phyloP scores from a whole-genome alignment of 139 green algal species.

The Raphidocelis subcapitata region DNA sequence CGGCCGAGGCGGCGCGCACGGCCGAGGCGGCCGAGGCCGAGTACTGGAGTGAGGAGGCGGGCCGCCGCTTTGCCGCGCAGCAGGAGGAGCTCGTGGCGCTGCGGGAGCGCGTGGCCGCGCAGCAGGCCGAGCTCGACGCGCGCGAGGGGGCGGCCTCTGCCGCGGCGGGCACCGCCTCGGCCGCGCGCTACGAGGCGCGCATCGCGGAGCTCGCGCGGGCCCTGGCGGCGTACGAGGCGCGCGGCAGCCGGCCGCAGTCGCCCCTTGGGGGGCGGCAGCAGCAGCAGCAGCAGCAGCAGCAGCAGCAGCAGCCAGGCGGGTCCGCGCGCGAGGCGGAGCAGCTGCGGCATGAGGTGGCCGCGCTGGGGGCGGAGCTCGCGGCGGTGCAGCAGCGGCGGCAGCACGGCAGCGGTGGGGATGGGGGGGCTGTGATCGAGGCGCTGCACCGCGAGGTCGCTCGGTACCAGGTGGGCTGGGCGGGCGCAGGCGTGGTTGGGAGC shows the following conservation, averaged over 20 bases:
- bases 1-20: slow-evolving; percentile 2
- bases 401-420: slow-evolving; percentile 8
- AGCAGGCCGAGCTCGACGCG: slow-evolving; percentile 36
- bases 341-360: slow-evolving; percentile 36
- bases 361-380: slow-evolving; percentile 38
- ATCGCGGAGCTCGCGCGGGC: slow-evolving; percentile 46
- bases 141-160: background rate
- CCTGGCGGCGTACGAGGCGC: slow-evolving; percentile 50
- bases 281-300: slow-evolving; percentile 52
- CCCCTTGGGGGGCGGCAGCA: background rate
- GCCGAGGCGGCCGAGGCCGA: slow-evolving; percentile 43
- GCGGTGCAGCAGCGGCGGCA: background rate
- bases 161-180: background rate
- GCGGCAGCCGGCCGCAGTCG: slow-evolving; percentile 2
- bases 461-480: slow-evolving; percentile 14
- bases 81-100: slow-evolving; percentile 65
- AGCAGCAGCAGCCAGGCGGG: slow-evolving; percentile 45
- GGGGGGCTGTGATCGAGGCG: slow-evolving; percentile 17
- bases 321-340: slow-evolving; percentile 36
- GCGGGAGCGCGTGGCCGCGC: slow-evolving; percentile 37
- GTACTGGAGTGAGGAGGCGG: slow-evolving; percentile 51
- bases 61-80: slow-evolving; percentile 56
- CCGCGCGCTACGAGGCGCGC: slow-evolving; percentile 24
- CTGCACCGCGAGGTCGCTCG: slow-evolving; percentile 40
- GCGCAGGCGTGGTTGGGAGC: no score